Base-by-base conservation (phyloP, 495 filamentous ascomycete genomes). In the Neurospora pannonica region DNA sequence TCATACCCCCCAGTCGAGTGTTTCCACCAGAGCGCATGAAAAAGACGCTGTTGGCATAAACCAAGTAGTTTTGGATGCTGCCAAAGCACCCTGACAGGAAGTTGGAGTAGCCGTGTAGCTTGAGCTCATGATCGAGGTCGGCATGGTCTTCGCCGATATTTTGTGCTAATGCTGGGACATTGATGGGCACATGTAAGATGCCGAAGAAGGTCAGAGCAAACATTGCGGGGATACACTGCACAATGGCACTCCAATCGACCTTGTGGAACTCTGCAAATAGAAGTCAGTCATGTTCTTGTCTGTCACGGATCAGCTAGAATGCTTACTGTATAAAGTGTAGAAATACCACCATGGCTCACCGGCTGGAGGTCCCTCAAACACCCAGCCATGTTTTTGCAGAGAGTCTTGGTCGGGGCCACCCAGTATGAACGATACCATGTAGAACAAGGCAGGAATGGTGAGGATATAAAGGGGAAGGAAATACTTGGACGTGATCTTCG, bases 121-220 rank as follows among this genome's bases (percentile, higher is more conserved):
- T 93, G 11, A 99, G 89, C 81, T 99, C 96, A 73, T 94, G 89
- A 77, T 99, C 92, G 43, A 98, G 89, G 80, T 96, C 89, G 31
- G 97, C 85, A 78, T 98, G 91, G 79, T 99, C 96, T 80, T 97
- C 94, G 70, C 94, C 93, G 6, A 91, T 93, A 7, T 93, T 94
- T 48, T 97, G 91, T 1, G 92, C 96, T 21, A 99, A 81, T 4
- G 96, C 94, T 7, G 96, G 96, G 21, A 98, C 93, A 81, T 99
- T 98, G 82, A 99, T 99, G 1, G 96, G 97, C 9, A 98, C 96
- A 80, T 99, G 97, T 15, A 99, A 88, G 62, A 99, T 90, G 54
- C 95, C 95, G 79, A 99, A 99, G 85, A 99, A 98, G 0, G 97
- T 97, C 73, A 99, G 83, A 3, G 97, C 96, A 80, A 98, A 92